Evolutionary conservation across 495 filamentous ascomycete species (phyloP).

Genomic region (Penicillium paradoxum): DNA sequence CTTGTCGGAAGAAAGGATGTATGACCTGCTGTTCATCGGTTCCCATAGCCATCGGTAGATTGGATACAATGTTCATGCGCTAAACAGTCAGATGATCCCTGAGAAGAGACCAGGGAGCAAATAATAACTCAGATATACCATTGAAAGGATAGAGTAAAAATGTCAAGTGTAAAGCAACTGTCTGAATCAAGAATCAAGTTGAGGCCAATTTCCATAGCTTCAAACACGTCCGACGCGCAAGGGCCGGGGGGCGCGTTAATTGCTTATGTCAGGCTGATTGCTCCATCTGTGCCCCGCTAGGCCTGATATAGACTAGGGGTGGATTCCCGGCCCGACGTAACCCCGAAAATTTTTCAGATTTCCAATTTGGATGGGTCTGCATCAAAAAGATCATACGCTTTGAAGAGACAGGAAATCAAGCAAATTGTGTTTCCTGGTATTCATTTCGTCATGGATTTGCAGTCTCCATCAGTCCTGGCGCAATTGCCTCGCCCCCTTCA

Average conservation of each 20-base stretch:
- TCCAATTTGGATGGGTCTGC: slow-evolving; percentile 25
- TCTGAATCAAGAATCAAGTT: neutral
- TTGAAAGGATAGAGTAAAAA: neutral
- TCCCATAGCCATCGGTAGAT: slow-evolving; percentile 36
- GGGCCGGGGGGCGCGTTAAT: slow-evolving; percentile 15
- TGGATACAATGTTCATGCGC: slow-evolving; percentile 25
- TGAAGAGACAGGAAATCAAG: slow-evolving; percentile 20
- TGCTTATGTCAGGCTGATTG: slow-evolving; percentile 20
- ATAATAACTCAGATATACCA: neutral
- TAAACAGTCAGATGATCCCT: slow-evolving; percentile 4
- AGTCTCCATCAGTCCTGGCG: slow-evolving; percentile 53
- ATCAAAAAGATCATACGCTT: slow-evolving; percentile 15
- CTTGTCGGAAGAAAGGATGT: slow-evolving; percentile 43
- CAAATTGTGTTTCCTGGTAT: slow-evolving; percentile 8
- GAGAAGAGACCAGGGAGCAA: neutral
- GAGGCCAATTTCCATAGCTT: slow-evolving; percentile 1
- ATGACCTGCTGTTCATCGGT: slow-evolving; percentile 36
- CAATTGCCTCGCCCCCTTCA: slow-evolving; percentile 62
- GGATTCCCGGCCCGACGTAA: slow-evolving; percentile 26
- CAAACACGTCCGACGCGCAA: slow-evolving; percentile 27
- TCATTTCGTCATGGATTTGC: slow-evolving; percentile 37
- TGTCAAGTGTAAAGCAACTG: neutral
- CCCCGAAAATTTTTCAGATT: slow-evolving; percentile 45
- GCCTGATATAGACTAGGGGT: slow-evolving; percentile 7
- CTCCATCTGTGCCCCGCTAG: slow-evolving; percentile 5